Evolutionary conservation across 1,284 basidiomycete genomes (phyloP).

Genomic region (Sanghuangporus weigelae): DNA sequence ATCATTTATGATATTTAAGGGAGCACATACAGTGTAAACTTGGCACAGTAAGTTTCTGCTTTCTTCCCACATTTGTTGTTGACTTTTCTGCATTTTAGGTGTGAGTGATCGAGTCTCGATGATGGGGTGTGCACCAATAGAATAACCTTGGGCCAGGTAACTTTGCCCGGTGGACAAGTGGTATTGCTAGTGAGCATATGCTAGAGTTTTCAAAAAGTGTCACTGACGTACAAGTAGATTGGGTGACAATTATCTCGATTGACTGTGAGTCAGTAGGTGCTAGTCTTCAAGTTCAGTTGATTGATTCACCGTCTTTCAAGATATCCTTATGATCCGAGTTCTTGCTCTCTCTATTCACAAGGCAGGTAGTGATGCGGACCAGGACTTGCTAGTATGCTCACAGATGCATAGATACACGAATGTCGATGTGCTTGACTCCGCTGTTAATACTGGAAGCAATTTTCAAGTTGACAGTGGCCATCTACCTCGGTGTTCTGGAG

Average conservation of each 20-base stretch:
- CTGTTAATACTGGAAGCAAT: background rate
- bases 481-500: background rate
- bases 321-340: background rate
- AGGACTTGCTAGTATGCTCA: background rate
- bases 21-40: background rate
- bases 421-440: background rate
- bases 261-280: background rate
- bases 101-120: background rate
- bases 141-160: background rate
- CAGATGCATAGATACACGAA: background rate
- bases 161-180: background rate
- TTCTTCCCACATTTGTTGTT: background rate
- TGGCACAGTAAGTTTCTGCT: background rate
- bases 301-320: background rate
- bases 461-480: background rate
- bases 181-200: background rate
- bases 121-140: background rate
- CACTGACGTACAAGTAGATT: background rate
- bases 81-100: background rate
- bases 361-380: too few relatives aligned
- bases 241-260: background rate
- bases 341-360: background rate
- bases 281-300: background rate
- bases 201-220: background rate
- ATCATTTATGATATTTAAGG: background rate